phyloP scores from a whole-genome alignment of 1,284 basidiomycete genomes.

The Trametes pubescens region DNA sequence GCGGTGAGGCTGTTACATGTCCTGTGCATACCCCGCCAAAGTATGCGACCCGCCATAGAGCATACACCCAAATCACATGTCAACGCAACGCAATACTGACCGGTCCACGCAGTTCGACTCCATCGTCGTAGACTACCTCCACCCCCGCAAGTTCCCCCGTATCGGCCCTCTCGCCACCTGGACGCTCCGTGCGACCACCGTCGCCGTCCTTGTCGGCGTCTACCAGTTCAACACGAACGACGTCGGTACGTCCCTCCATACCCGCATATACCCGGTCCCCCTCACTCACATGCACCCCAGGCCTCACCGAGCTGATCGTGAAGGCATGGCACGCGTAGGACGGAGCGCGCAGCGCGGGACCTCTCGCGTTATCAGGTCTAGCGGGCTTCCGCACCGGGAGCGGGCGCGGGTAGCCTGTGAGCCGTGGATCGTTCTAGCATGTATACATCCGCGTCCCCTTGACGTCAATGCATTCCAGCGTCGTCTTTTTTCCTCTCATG shows the following conservation, averaged over 20 bases:
- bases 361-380: not conserved
- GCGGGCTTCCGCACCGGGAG: conserved; percentile 5
- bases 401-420: conserved; percentile 11
- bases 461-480: conserved; percentile 22
- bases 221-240: conserved; percentile 99
- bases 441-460: conserved; percentile 13
- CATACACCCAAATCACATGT: conserved; percentile 16
- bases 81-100: conserved; percentile 18
- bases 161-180: conserved; percentile 78
- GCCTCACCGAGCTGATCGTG: conserved; percentile 45
- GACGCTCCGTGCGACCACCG: conserved; percentile 81
- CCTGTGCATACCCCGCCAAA: not conserved
- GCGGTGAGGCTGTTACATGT: too few relatives aligned
- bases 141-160: conserved; percentile 91
- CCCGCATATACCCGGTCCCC: conserved; percentile 17
- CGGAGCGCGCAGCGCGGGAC: not conserved
- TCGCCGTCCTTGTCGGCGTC: conserved; percentile 88
- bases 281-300: conserved; percentile 24
- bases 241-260: conserved; percentile 68
- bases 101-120: conserved; percentile 67
- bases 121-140: conserved; percentile 88
- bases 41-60: not conserved
- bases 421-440: conserved; percentile 16
- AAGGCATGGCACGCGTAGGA: conserved; percentile 43
- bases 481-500: conserved; percentile 3